A percentile compares a stretch with the other conserved stretches of the same genome.
Evolutionary conservation across 495 filamentous ascomycete genomes (phyloP).

Genomic region (Talaromyces stipitatus): DNA sequence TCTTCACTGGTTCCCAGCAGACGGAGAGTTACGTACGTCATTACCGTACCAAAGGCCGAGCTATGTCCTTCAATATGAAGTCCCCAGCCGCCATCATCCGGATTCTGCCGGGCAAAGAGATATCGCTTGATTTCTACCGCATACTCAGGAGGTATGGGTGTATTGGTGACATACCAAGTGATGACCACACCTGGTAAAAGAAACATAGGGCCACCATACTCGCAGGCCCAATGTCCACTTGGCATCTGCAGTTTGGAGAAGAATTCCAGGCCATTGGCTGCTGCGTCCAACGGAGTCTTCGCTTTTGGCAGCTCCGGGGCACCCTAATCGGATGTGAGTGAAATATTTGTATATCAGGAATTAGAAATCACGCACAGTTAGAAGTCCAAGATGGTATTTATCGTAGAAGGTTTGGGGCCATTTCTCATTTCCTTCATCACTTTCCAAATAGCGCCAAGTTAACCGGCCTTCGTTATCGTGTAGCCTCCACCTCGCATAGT

Average conservation of each 20-base stretch:
- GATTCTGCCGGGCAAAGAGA: conserved; percentile 78
- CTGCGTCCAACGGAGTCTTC: conserved; percentile 66
- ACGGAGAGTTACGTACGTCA: conserved; percentile 84
- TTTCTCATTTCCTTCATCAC: conserved; percentile 59
- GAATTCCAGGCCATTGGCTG: conserved; percentile 78
- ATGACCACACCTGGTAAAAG: conserved; percentile 79
- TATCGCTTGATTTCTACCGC: conserved; percentile 90
- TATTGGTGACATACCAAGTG: conserved; percentile 86
- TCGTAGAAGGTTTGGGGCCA: conserved; percentile 87
- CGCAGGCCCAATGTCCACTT: conserved; percentile 90
- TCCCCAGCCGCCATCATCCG: conserved; percentile 92
- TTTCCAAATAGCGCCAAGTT: conserved; percentile 87
- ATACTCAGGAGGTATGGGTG: conserved; percentile 72
- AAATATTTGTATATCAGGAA: neutral
- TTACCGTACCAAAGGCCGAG: conserved; percentile 78
- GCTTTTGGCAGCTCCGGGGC: conserved; percentile 64
- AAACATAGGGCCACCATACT: conserved; percentile 90
- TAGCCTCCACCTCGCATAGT: conserved; percentile 77
- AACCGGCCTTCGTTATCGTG: conserved; percentile 74
- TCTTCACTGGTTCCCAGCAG: conserved; percentile 85
- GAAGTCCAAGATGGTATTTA: conserved; percentile 74
- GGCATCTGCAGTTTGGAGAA: conserved; percentile 84
- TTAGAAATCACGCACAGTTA: conserved; percentile 36
- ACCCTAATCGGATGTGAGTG: conserved; percentile 36
- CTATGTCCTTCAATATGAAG: conserved; percentile 94